Evolutionary conservation across 2,329 filamentous ascomycete genomes (phyloP).

Genomic region (Rutstroemia sp.): DNA sequence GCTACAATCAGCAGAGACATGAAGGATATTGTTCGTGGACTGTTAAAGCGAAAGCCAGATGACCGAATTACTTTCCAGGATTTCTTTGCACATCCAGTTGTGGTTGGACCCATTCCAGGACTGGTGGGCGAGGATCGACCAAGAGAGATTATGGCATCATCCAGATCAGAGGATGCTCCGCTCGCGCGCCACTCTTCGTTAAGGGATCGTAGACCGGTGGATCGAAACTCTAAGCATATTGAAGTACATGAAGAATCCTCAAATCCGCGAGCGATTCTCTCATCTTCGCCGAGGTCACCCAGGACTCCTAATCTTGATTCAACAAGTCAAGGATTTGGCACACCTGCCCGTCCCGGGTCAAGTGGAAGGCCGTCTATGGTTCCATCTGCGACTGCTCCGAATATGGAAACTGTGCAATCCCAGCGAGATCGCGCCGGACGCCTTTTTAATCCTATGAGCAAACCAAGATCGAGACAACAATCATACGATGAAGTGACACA

Average conservation of each 20-base stretch:
- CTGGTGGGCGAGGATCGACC: conserved; percentile 68
- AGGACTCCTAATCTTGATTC: conserved; percentile 14
- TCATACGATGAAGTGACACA: conserved; percentile 25
- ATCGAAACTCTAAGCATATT: conserved; percentile 8
- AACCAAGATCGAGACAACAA: conserved; percentile 14
- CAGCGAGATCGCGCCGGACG: conserved; percentile 15
- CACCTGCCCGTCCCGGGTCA: conserved; percentile 16
- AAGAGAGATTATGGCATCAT: conserved; percentile 17
- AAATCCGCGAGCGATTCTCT: background rate
- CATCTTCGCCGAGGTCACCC: conserved; percentile 13
- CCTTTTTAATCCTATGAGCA: conserved; percentile 1
- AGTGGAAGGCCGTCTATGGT: conserved; percentile 19
- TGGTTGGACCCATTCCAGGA: conserved; percentile 70
- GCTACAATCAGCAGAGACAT: conserved; percentile 65
- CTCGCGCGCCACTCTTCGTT: conserved; percentile 20
- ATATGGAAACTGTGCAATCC: conserved; percentile 25
- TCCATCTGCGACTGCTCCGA: conserved; percentile 25
- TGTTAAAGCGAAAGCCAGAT: conserved; percentile 79
- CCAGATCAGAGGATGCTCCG: conserved; percentile 14
- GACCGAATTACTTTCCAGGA: conserved; percentile 80
- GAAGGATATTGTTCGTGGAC: conserved; percentile 69
- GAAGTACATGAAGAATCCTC: background rate
- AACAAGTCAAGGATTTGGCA: conserved; percentile 15
- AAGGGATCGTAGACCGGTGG: background rate
- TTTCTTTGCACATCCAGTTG: conserved; percentile 71